phyloP scores from a whole-genome alignment of 257 asterid species.

The Rauvolfia tetraphylla region DNA sequence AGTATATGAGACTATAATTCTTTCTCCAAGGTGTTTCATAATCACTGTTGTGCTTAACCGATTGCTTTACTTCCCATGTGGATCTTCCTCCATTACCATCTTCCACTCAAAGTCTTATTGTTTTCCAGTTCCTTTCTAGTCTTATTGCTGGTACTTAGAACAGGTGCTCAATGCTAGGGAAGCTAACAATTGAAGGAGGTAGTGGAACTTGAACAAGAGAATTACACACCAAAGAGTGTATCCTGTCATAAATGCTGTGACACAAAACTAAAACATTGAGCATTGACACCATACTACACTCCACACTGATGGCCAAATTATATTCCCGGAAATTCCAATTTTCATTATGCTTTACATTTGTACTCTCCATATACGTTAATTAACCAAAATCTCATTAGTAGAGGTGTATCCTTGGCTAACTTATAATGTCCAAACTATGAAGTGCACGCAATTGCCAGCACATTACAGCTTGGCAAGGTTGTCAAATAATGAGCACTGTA shows the following conservation, averaged over 20 bases:
- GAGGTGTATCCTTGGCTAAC: not conserved
- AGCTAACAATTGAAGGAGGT: not conserved
- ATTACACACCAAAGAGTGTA: not conserved
- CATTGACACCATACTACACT: not conserved
- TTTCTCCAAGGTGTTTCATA: not conserved
- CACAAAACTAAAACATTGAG: not conserved
- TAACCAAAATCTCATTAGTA: not conserved
- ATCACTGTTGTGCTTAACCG: not conserved
- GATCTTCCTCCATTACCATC: not conserved
- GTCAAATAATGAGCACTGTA: not conserved
- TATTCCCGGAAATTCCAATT: not conserved
- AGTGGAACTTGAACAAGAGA: not conserved
- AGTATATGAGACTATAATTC: not conserved
- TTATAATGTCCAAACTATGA: not conserved
- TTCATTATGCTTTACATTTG: not conserved
- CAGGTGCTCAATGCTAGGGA: no score
- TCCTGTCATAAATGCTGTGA: not conserved
- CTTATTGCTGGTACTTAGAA: not conserved
- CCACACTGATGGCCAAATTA: no score
- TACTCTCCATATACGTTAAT: no score
- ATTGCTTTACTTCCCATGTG: not conserved
- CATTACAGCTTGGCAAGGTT: not conserved
- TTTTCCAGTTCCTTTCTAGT: not conserved
- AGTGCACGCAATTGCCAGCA: not conserved
- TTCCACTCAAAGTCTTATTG: not conserved